Percentiles rank a stretch among this genome's conserved stretches.
Evolutionary conservation across 768 basidiomycete species (phyloP).

Genomic region (Pisolithus sp.): DNA sequence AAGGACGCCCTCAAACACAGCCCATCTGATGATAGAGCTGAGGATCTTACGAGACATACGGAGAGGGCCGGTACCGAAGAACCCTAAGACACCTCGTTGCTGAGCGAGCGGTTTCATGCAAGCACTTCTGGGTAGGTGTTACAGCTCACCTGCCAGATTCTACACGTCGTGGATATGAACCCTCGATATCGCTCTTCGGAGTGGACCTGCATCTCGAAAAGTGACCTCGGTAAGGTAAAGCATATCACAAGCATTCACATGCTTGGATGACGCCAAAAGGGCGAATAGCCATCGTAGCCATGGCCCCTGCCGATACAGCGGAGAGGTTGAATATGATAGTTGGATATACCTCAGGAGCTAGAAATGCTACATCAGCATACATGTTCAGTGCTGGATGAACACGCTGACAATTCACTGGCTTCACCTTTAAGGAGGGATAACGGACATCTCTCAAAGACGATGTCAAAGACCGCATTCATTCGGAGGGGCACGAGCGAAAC

Average conservation of each 20-base stretch:
- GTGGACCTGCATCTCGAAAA: conserved; percentile 77
- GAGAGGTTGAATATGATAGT: conserved; percentile 53
- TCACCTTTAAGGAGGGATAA: conserved; percentile 76
- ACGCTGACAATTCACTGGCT: conserved; percentile 39
- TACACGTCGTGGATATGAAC: conserved; percentile 52
- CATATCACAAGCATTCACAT: not conserved
- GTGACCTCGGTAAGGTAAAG: not conserved
- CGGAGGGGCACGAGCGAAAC: conserved; percentile 65
- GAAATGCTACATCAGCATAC: conserved; percentile 27
- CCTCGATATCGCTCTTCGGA: conserved; percentile 69
- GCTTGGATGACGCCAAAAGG: conserved; percentile 96
- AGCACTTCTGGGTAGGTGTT: not conserved
- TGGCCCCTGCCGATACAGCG: conserved; percentile 74
- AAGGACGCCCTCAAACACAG: conserved; percentile 77
- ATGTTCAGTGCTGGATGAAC: not conserved
- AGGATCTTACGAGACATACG: conserved; percentile 81
- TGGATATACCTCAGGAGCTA: conserved; percentile 40
- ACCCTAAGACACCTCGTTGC: conserved; percentile 77
- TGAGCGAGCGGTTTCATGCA: conserved; percentile 24
- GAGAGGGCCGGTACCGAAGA: conserved; percentile 81
- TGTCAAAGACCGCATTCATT: conserved; percentile 81
- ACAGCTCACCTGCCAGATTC: conserved; percentile 61
- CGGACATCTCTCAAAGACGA: conserved; percentile 92
- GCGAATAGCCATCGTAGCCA: conserved; percentile 82
- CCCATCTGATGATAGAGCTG: conserved; percentile 90